phyloP scores from a whole-genome alignment of 768 basidiomycete genomes.

The Amanita inopinata region DNA sequence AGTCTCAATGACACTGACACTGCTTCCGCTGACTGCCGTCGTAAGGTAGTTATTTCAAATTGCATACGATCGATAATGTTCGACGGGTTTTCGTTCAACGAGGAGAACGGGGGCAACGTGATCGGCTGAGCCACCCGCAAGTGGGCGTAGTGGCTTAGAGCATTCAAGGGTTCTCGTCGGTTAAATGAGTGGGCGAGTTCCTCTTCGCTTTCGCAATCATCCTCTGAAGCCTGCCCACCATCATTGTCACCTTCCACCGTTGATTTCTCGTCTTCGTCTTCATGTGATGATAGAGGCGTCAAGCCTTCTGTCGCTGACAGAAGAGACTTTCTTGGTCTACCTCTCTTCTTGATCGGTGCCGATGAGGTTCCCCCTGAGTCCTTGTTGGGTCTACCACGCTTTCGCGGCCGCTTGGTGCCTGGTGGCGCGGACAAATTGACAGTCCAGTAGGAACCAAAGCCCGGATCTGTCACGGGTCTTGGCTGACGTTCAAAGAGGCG shows the following conservation, averaged over 20 bases:
- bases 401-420: slow-evolving; percentile 78
- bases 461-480: slow-evolving; percentile 75
- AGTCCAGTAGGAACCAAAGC: slow-evolving; percentile 85
- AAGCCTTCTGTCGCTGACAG: slow-evolving; percentile 3
- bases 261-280: slow-evolving; percentile 14
- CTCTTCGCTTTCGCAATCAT: slow-evolving; percentile 63
- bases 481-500: slow-evolving; percentile 76
- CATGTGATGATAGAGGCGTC: slow-evolving; percentile 8
- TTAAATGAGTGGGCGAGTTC: slow-evolving; percentile 40
- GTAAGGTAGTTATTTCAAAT: slow-evolving; percentile 52
- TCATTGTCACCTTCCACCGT: slow-evolving; percentile 12
- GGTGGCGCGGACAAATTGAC: slow-evolving; percentile 82
- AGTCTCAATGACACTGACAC: slow-evolving; percentile 54
- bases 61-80: slow-evolving; percentile 51
- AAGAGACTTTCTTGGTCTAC: slow-evolving; percentile 26
- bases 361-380: slow-evolving; percentile 17
- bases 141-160: slow-evolving; percentile 26
- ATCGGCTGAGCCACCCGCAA: slow-evolving; percentile 22
- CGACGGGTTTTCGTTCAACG: slow-evolving; percentile 27
- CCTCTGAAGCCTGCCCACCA: slow-evolving; percentile 29
- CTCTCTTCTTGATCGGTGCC: slow-evolving; percentile 28
- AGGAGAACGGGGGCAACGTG: slow-evolving; percentile 34
- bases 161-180: slow-evolving; percentile 29
- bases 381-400: slow-evolving; percentile 59
- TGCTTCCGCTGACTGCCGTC: slow-evolving; percentile 60